These are phyloP conservation scores for Salisapilia sapeloensis DNA, from an alignment of 352 stramenopile genomes.

Conservation along the genomic window DNA sequence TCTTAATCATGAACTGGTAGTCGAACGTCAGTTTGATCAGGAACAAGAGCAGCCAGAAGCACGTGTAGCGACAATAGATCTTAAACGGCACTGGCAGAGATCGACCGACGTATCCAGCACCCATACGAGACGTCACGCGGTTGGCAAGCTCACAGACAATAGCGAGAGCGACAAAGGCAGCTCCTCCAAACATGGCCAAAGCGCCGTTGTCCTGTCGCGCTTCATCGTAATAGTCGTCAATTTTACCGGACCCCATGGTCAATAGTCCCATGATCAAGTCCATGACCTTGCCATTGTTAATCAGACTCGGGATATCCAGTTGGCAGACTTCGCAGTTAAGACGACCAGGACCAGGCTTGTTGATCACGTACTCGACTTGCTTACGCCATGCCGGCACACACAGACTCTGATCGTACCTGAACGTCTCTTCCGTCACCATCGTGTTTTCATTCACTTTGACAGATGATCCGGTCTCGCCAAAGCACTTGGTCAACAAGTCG, in stretches of 20 bases:
- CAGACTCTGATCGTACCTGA: slow-evolving; percentile 41
- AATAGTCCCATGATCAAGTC: slow-evolving; percentile 35
- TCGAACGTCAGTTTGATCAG: slow-evolving; percentile 64
- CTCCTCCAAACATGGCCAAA: slow-evolving; percentile 40
- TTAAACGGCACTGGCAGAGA: slow-evolving; percentile 53
- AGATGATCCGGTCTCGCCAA: slow-evolving; percentile 24
- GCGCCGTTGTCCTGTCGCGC: slow-evolving; percentile 35
- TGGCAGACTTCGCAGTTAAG: slow-evolving; percentile 68
- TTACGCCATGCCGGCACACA: slow-evolving; percentile 37
- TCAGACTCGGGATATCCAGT: slow-evolving; percentile 42
- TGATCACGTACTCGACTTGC: slow-evolving; percentile 30
- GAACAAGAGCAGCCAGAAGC: slow-evolving; percentile 70
- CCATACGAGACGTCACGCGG: slow-evolving; percentile 46
- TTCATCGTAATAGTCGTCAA: slow-evolving; percentile 10
- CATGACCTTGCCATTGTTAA: slow-evolving; percentile 44
- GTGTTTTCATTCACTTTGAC: slow-evolving; percentile 15
- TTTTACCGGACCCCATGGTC: slow-evolving; percentile 13
- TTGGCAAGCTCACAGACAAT: slow-evolving; percentile 51
- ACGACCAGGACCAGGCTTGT: slow-evolving; percentile 21
- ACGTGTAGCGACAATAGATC: slow-evolving; percentile 59
- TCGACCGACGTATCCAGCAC: slow-evolving; percentile 56
- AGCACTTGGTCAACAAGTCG: slow-evolving; percentile 45
- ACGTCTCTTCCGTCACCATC: slow-evolving; percentile 5
- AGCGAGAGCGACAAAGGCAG: slow-evolving; percentile 22
- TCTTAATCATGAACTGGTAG: slow-evolving; percentile 79